Conservation (phyloP, 2,329 filamentous ascomycete species). For the Rutstroemia sp. region DNA sequence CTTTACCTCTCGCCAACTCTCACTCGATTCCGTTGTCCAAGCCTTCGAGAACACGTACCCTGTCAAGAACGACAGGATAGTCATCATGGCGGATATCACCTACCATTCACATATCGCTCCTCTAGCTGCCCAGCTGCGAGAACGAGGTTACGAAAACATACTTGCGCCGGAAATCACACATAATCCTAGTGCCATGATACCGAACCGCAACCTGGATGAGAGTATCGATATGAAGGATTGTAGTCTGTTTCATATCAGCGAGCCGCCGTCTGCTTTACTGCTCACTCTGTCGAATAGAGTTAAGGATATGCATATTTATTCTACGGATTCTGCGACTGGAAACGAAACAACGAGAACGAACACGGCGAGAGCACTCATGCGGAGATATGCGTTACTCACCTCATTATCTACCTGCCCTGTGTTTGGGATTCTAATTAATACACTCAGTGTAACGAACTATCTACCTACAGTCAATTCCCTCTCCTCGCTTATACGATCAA, state of each 20-base stretch:
- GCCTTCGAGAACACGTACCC: conserved; percentile 65
- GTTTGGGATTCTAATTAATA: conserved; percentile 94
- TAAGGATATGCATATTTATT: conserved; percentile 68
- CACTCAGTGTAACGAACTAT: conserved; percentile 86
- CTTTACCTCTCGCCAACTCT: conserved; percentile 69
- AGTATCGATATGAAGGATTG: conserved; percentile 38
- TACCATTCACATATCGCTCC: conserved; percentile 67
- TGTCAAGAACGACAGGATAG: conserved; percentile 49
- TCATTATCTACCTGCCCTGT: conserved; percentile 73
- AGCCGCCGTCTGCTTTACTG: conserved; percentile 73
- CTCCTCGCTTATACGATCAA: conserved; percentile 61
- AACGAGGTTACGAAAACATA: conserved; percentile 61
- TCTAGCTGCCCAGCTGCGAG: conserved; percentile 47
- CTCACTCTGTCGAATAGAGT: conserved; percentile 82
- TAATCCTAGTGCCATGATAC: conserved; percentile 71
- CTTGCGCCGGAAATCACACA: conserved; percentile 67
- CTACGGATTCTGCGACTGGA: conserved; percentile 37
- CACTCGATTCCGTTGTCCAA: conserved; percentile 45
- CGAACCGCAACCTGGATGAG: conserved; percentile 60
- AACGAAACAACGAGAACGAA: conserved; percentile 30
- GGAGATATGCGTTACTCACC: conserved; percentile 82
- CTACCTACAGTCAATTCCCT: conserved; percentile 71
- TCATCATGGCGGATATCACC: conserved; percentile 85
- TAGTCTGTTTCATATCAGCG: conserved; percentile 77
- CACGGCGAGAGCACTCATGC: conserved; percentile 56